A percentile compares a stretch with the other conserved stretches of the same genome.
These are phyloP conservation scores for Vitis hybrid DNA, from an alignment of 177 flowering plant species.

Conservation along the genomic window DNA sequence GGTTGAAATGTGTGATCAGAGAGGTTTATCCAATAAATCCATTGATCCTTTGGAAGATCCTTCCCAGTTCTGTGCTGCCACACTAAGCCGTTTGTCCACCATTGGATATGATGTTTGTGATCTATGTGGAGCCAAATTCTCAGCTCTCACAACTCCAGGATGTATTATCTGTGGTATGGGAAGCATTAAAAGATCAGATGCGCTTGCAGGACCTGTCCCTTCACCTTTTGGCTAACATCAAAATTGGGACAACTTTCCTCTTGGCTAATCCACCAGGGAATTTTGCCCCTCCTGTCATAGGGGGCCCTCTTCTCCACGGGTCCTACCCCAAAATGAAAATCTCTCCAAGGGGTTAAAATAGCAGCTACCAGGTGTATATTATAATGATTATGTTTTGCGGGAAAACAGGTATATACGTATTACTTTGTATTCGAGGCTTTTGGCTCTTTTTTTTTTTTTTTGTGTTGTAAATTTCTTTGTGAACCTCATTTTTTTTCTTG, in stretches of 20 bases:
- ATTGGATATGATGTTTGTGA: constrained; percentile 98
- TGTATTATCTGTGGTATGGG: constrained; percentile 99
- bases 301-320: not conserved
- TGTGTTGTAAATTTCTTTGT: no score
- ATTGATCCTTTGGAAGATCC: constrained; percentile 97
- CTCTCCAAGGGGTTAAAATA: no score
- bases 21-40: constrained; percentile 89
- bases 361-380: no score
- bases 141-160: constrained; percentile 90
- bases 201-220: constrained; percentile 68
- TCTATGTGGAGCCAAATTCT: constrained; percentile 95
- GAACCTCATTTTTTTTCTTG: no score
- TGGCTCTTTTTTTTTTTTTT: no score
- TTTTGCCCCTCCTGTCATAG: not conserved
- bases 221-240: constrained; percentile 70
- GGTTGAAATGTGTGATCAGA: constrained; percentile 81
- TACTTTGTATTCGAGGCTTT: no score
- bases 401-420: no score
- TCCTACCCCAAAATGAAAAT: no score
- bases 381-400: no score
- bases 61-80: constrained; percentile 95
- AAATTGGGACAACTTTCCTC: not conserved
- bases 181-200: constrained; percentile 97
- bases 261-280: not conserved
- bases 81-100: constrained; percentile 93